Evolutionary conservation across 345 rosid species (phyloP), one percentile per base, ranked within the genome.

Genomic region (Lumnitzera littorea): DNA sequence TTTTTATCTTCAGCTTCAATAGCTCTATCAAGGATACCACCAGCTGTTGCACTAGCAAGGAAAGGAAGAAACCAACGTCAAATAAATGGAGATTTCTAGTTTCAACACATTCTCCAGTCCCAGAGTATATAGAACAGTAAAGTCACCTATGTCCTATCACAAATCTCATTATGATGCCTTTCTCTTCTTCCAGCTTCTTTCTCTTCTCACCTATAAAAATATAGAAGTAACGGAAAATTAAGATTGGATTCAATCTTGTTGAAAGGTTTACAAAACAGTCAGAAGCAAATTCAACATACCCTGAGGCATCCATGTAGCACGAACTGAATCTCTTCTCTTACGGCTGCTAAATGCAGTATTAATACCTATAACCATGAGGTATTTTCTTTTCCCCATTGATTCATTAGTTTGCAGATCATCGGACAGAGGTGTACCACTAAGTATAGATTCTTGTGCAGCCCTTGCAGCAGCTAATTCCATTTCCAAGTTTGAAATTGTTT

Each of bases 221-320:
- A 67, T 25, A 46, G 9, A 48, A 15, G 49, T 13, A 46, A 25
- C 57, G 12, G 13, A 41, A 48, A 15, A 23, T 13, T 15, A 15
- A 55, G n/a, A 20, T 14, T 46, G 24, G 31, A 31, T 62, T 15
- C 23, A 48, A 17, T 58, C 25, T 15, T 20, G 27, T 12, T 20
- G 16, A 6, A 54, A 13, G 13, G 24, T 55, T 24, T 36, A 13
- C 2, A 11, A 16, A 48, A 24, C 54, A 25, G 23, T 46, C 17
- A 25, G 27, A 17, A 66, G 46, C 23, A n/a, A 68, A 13, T 41
- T 11, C 20, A 65, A 74, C 63, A 59, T 67, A 92, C 98, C 96
- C 55, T 79, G 98, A 76, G 97, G 97, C 95, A 92, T 87, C 98
- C 98, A 92, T 61, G 96, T 87, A 50, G 81, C 89, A 67, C 97